Evolutionary conservation across 2,329 filamentous ascomycete species (phyloP).

Genomic region (Fusarium nurragi): DNA sequence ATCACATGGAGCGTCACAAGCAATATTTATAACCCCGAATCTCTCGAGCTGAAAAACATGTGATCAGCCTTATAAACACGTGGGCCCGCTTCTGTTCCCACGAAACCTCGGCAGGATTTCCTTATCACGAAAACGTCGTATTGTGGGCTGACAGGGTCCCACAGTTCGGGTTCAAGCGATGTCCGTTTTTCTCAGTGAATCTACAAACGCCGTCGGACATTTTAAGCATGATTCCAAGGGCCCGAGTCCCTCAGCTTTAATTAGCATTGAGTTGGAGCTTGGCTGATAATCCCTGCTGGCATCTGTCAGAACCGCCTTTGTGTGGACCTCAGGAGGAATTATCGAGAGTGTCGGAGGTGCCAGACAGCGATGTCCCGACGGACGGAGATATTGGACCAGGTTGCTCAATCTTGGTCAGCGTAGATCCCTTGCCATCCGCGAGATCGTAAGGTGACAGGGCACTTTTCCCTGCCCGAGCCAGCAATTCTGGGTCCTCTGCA

Average conservation of each 20-base stretch:
- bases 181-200: background rate
- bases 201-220: slow-evolving; percentile 26
- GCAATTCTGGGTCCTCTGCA: background rate
- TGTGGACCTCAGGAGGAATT: background rate
- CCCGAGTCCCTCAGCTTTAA: background rate
- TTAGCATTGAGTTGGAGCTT: background rate
- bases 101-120: slow-evolving; percentile 1
- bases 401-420: background rate
- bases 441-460: slow-evolving; percentile 24
- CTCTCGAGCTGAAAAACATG: background rate
- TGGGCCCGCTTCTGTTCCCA: background rate
- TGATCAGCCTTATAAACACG: slow-evolving; percentile 16
- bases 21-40: slow-evolving; percentile 5
- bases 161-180: slow-evolving; percentile 6
- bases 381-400: background rate
- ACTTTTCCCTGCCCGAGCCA: background rate
- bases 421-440: slow-evolving; percentile 29
- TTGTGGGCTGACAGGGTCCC: slow-evolving; percentile 23
- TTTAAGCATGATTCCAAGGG: slow-evolving; percentile 1
- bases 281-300: background rate
- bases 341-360: background rate
- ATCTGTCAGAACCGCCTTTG: slow-evolving; percentile 7
- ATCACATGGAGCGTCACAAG: background rate
- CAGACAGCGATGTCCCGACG: slow-evolving; percentile 1
- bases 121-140: background rate